Evolutionary conservation across 257 asterid species (phyloP), one percentile per base, ranked within the genome.

Genomic region (Salvia miltiorrhiza): DNA sequence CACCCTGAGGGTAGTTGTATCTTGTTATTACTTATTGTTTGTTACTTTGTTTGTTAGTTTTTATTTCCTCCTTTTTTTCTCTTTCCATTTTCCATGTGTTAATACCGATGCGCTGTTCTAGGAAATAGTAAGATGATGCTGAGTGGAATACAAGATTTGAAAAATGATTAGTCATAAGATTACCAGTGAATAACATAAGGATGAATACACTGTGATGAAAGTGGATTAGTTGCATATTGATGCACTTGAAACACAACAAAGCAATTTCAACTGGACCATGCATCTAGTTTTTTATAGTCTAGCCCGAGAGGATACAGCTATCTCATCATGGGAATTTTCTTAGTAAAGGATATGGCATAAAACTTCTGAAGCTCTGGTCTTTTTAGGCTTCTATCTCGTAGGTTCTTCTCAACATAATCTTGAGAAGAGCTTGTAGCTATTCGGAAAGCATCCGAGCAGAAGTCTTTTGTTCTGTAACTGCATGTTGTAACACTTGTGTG

Each of bases 1-100:
- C 48, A 45, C 61, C 63, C 67, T 33, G 52, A 66, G 52, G 71
- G 63, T 47, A 49, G 44, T 59, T 60, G 52, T 13, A 61, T 62
- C 6, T 40, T 40, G 11, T 12, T 21, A n/a, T n/a, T n/a, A n/a
- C n/a, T n/a, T n/a, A n/a, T n/a, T n/a, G n/a, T 20, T 7, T 13
- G 33, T 37, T n/a, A n/a, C n/a, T n/a, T 21, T 11, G 16, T 52
- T 52, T 60, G 21, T 10, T 60, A 3, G 12, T 14, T 55, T 26
- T 30, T 14, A 3, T 26, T 13, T 30, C 41, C 21, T 26, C 40
- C 11, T 20, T 39, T 39, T 9, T 37, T 55, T 17, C 3, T 5
- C 14, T 9, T 33, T 52, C 14, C 26, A 37, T 54, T 17, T 68
- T n/a, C n/a, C n/a, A n/a, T 33, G 41, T 58, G 33, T 10, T 35